Evolutionary conservation across 108 stramenopile genomes (phyloP).

Genomic region (Pseudonitzschia multiseries): DNA sequence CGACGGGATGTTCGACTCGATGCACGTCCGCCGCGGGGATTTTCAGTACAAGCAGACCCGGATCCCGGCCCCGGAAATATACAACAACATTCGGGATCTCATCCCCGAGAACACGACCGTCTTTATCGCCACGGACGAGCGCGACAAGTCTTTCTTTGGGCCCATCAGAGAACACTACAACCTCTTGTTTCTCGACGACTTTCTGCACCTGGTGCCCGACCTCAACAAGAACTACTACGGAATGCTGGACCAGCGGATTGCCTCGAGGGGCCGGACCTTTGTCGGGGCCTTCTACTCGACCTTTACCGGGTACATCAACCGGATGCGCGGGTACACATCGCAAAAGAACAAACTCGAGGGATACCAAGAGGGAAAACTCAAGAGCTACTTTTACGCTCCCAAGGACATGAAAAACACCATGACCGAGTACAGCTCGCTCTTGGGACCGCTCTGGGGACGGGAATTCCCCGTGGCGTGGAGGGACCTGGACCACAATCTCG

Average conservation of each 20-base stretch:
- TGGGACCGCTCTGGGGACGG: conserved; percentile 31
- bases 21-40: conserved; percentile 90
- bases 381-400: conserved; percentile 65
- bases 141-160: conserved; percentile 75
- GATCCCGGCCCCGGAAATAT: conserved; percentile 36
- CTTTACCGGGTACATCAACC: conserved; percentile 80
- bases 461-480: conserved; percentile 66
- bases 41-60: conserved; percentile 62
- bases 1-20: conserved; percentile 68
- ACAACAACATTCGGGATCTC: conserved; percentile 33
- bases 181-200: conserved; percentile 79
- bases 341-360: conserved; percentile 60
- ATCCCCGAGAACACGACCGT: conserved; percentile 51
- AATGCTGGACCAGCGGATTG: conserved; percentile 84
- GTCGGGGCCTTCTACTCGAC: conserved; percentile 80
- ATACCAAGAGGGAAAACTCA: conserved; percentile 53
- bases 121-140: conserved; percentile 86
- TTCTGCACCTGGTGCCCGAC: conserved; percentile 57
- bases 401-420: conserved; percentile 41
- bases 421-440: conserved; percentile 43
- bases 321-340: conserved; percentile 77
- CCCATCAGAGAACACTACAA: conserved; percentile 64
- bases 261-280: conserved; percentile 72
- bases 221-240: conserved; percentile 85
- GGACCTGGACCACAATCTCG: conserved; percentile 77